A percentile compares a stretch with the other conserved stretches of the same genome.
Conservation (phyloP, 2,329 filamentous ascomycete genomes). For the Colletotrichum sp. region DNA sequence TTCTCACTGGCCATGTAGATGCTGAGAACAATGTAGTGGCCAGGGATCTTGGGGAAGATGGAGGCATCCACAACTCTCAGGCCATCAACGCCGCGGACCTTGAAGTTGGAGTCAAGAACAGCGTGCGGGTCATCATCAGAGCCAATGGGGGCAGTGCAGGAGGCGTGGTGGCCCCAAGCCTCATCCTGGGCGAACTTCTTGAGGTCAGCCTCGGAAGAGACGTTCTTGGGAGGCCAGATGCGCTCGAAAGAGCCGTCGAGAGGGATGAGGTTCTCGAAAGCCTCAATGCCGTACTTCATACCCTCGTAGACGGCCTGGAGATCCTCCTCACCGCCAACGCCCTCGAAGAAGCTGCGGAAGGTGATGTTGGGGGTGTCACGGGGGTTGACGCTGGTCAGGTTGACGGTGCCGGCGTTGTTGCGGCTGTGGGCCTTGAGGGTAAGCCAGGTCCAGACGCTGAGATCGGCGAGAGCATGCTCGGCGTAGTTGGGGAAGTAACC, state of each 20-base stretch:
- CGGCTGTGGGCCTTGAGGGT: slow-evolving; percentile 57
- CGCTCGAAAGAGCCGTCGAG: slow-evolving; percentile 43
- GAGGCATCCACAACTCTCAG: slow-evolving; percentile 68
- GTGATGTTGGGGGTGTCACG: slow-evolving; percentile 66
- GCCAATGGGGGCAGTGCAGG: slow-evolving; percentile 62
- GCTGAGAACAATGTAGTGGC: slow-evolving; percentile 50
- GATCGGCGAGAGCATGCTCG: slow-evolving; percentile 44
- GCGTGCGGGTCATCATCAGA: slow-evolving; percentile 57
- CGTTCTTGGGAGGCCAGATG: slow-evolving; percentile 40
- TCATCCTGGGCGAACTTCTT: slow-evolving; percentile 45
- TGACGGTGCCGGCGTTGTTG: slow-evolving; percentile 68
- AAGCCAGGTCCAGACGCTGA: slow-evolving; percentile 44
- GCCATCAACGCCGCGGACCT: slow-evolving; percentile 58
- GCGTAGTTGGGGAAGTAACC: slow-evolving; percentile 63
- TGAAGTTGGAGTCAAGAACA: slow-evolving; percentile 62
- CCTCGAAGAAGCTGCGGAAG: slow-evolving; percentile 58
- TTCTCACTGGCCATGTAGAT: slow-evolving; percentile 66
- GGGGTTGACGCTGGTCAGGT: slow-evolving; percentile 63
- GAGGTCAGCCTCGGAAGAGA: slow-evolving; percentile 45
- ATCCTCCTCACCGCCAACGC: slow-evolving; percentile 49
- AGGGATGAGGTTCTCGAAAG: slow-evolving; percentile 33
- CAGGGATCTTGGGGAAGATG: slow-evolving; percentile 55
- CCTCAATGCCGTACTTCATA: slow-evolving; percentile 49
- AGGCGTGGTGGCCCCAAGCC: slow-evolving; percentile 63
- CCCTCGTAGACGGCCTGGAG: slow-evolving; percentile 47